Evolutionary conservation across 2,329 filamentous ascomycete genomes (phyloP).

Genomic region (Talaromyces amestolkiae): DNA sequence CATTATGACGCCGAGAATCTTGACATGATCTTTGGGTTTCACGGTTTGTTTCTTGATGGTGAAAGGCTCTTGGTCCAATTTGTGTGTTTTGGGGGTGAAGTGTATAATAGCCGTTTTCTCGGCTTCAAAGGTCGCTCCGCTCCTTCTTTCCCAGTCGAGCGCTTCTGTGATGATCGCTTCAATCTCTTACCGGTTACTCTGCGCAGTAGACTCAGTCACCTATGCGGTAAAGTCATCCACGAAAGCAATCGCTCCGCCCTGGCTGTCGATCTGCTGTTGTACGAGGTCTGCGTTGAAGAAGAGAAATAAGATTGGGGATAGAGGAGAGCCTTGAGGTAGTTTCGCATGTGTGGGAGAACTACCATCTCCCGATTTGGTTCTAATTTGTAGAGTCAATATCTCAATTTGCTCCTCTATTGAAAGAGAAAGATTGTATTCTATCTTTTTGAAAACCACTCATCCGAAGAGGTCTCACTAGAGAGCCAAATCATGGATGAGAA

Average conservation of each 20-base stretch:
- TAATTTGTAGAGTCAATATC: no score
- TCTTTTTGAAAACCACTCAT: no score
- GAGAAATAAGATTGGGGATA: conserved; percentile 39
- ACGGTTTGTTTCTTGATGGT: neutral
- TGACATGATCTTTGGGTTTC: conserved; percentile 18
- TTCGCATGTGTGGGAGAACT: neutral
- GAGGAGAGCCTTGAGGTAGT: conserved; percentile 25
- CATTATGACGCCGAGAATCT: conserved; percentile 27
- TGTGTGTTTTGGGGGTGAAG: conserved; percentile 25
- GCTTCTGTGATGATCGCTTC: conserved; percentile 21
- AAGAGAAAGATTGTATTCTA: no score
- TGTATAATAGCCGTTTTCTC: conserved; percentile 37
- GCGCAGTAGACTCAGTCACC: neutral
- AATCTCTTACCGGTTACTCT: neutral
- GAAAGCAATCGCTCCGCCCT: conserved; percentile 23
- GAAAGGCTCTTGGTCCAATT: neutral
- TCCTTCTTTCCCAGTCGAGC: conserved; percentile 29
- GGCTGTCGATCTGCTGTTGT: conserved; percentile 22
- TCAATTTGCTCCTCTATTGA: no score
- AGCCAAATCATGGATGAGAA: no score
- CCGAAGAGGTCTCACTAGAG: no score
- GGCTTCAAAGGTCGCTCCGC: conserved; percentile 33
- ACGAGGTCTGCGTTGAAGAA: conserved; percentile 41
- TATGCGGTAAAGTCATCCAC: neutral
- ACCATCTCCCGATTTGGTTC: no score